These are phyloP conservation scores for Phytophthora melonis DNA, from an alignment of 352 stramenopile species.

Conservation along the genomic window DNA sequence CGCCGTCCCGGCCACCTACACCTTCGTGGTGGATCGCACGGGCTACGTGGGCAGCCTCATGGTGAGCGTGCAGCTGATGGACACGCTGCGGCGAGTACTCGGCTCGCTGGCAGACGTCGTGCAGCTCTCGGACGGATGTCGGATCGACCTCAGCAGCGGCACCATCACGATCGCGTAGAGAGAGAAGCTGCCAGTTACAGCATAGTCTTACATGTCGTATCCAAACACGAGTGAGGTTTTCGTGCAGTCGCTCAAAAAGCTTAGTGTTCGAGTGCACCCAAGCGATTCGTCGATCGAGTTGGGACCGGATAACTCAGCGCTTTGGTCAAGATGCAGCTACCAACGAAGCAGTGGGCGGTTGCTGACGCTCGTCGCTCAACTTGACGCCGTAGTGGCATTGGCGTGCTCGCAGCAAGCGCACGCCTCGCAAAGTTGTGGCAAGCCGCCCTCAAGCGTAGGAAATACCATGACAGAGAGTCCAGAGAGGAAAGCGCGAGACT, in stretches of 20 bases:
- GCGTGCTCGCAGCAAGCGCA: neutral
- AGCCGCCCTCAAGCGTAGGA: neutral
- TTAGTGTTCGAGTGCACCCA: too few relatives aligned
- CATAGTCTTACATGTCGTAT: neutral
- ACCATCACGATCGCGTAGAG: slow-evolving; percentile 31
- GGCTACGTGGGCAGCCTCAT: slow-evolving; percentile 35
- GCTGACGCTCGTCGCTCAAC: neutral
- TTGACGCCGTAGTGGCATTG: neutral
- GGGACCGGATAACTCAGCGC: neutral
- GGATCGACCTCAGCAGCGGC: slow-evolving; percentile 33
- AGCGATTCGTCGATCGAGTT: too few relatives aligned
- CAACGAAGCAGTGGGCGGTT: neutral
- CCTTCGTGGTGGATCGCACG: slow-evolving; percentile 38
- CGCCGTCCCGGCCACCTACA: slow-evolving; percentile 32
- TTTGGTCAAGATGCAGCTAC: neutral
- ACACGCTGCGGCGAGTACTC: slow-evolving; percentile 41
- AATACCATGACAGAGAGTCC: neutral
- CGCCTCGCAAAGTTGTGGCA: neutral
- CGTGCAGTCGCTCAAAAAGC: neutral
- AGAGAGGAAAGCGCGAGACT: neutral
- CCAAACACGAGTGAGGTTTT: neutral
- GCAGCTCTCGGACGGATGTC: slow-evolving; percentile 26
- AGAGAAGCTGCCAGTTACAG: slow-evolving; percentile 2
- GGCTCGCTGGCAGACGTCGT: slow-evolving; percentile 31
- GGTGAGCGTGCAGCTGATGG: slow-evolving; percentile 40